Evolutionary conservation across 2,329 filamentous ascomycete species (phyloP).

Genomic region (Coniella vitis): DNA sequence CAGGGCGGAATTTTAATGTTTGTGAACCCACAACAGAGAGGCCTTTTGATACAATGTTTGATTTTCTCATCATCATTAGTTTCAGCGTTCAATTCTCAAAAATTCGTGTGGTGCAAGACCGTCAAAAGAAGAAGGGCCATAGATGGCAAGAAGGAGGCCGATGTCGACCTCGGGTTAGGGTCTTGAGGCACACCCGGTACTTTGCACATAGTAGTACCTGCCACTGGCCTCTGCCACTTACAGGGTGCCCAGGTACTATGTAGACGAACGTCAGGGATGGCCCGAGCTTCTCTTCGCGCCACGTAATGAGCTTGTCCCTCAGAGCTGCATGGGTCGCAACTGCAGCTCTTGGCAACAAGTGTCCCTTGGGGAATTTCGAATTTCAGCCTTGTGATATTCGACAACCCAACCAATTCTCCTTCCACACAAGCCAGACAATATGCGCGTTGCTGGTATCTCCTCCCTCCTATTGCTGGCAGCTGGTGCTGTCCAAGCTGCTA

Average conservation of each 20-base stretch:
- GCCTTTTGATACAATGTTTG: no score
- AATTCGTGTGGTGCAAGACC: no score
- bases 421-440: slow-evolving; percentile 19
- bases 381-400: slow-evolving; percentile 7
- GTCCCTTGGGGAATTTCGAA: slow-evolving; percentile 8
- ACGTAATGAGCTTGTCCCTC: slow-evolving; percentile 13
- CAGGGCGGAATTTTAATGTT: no score
- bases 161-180: not conserved
- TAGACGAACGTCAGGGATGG: not conserved
- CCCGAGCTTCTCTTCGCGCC: slow-evolving; percentile 10
- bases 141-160: not conserved
- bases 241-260: no score
- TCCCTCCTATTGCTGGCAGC: slow-evolving; percentile 41
- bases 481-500: slow-evolving; percentile 44
- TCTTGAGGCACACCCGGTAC: no score
- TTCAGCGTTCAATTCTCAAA: no score
- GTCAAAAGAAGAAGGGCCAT: no score
- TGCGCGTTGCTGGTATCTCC: slow-evolving; percentile 36
- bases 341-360: slow-evolving; percentile 9
- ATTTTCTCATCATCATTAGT: no score
- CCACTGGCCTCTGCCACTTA: no score
- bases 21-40: no score
- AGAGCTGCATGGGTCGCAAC: not conserved
- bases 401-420: slow-evolving; percentile 5
- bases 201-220: no score